Conservation (phyloP, 2,329 filamentous ascomycete species). For the Botrytis aclada region DNA sequence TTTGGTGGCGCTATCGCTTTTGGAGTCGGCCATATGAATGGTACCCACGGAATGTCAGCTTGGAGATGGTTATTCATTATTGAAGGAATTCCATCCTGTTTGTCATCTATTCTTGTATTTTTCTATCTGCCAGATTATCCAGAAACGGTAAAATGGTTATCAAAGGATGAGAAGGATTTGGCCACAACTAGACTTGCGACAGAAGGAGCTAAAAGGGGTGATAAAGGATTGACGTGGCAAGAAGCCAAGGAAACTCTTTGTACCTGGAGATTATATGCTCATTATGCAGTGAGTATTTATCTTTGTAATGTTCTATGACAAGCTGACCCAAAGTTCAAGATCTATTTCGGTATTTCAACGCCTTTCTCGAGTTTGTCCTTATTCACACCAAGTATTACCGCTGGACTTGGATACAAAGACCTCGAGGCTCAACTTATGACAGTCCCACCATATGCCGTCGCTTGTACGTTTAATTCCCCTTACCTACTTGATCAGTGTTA, state of each 20-base stretch:
- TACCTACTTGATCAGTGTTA: background rate
- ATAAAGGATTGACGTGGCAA: conserved; percentile 46
- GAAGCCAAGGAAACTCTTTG: conserved; percentile 47
- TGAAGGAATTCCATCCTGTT: conserved; percentile 44
- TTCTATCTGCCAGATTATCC: conserved; percentile 49
- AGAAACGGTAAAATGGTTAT: conserved; percentile 47
- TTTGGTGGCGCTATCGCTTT: conserved; percentile 37
- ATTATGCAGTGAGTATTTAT: conserved; percentile 45
- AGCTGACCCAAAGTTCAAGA: conserved; percentile 30
- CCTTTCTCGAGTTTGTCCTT: conserved; percentile 57
- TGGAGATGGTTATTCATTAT: conserved; percentile 37
- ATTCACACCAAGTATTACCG: conserved; percentile 64
- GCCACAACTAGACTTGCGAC: conserved; percentile 42
- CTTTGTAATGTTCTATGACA: background rate
- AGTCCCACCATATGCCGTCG: conserved; percentile 61
- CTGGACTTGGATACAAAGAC: conserved; percentile 52
- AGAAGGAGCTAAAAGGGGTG: conserved; percentile 43
- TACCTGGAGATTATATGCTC: conserved; percentile 51
- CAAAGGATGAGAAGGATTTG: conserved; percentile 43
- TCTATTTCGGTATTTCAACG: conserved; percentile 51
- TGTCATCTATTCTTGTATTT: conserved; percentile 45
- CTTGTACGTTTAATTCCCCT: conserved; percentile 41
- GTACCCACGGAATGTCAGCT: conserved; percentile 28
- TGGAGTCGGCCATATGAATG: conserved; percentile 36
- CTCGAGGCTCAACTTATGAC: conserved; percentile 64